Base-by-base conservation (phyloP, 2,329 filamentous ascomycete species). In the Aspergillus cejpii region DNA sequence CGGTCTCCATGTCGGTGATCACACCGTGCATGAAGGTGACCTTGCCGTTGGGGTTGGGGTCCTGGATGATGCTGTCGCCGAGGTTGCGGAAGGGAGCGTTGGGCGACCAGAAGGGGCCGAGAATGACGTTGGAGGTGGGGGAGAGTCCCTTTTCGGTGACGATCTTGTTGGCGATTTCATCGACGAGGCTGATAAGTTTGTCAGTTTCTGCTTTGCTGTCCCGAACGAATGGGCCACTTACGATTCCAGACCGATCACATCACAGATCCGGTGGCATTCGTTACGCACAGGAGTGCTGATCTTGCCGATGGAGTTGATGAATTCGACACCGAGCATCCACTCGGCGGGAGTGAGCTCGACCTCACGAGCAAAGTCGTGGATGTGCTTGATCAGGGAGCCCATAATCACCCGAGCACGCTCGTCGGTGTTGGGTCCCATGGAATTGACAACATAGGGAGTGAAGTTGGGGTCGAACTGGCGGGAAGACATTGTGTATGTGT, bases 321-420 rank as follows among this genome's bases (percentile, higher is more conserved):
- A 88, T 58, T 84, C 75, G 43, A 89, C 83, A 43, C 84, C 85
- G 6, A 79, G 68, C 67, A 87, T 78, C 85, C 85, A 89, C 68
- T 90, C 85, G 43, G 86, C 84, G 24, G 80, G 75, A 14, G 81
- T 87, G 41, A 90, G 78, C 68, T 89, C 84, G 52, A 86, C 79
- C 61, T 90, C 85, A 46, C 85, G 80, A 45, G 80, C 78, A 64
- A 89, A 89, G 68, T 88, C 84, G 71, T 90, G 85, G 47, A 90
- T 74, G 70, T 89, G 84, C 39, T 70, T 74, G 66, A 88, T 81
- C 56, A 88, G 67, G 21, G 77, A 73, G 49, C 73, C 66, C 58
- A 89, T 71, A 57, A 89, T 73, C 52, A 79, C 71, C 47, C 81
- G 77, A 57, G 80, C 77, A 48, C 85, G 75, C 46, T 81, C 78